A percentile compares a stretch with the other conserved stretches of the same genome.
Evolutionary conservation across 2,329 filamentous ascomycete genomes (phyloP).

Genomic region (Ilyonectria robusta): DNA sequence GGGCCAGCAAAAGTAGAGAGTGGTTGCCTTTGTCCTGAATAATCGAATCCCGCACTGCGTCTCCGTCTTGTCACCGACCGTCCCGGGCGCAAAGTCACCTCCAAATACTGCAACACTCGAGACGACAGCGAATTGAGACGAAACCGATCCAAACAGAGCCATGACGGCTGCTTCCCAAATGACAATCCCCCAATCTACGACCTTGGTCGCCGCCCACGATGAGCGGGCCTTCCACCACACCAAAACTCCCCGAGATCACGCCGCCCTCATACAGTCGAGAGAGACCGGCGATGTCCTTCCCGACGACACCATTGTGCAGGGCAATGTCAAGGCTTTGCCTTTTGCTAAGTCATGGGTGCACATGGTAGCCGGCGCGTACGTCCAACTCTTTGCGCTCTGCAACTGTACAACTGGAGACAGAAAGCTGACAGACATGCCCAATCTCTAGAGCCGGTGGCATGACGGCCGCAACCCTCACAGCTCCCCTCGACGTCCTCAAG

Average conservation of each 20-base stretch:
- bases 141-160: constrained; percentile 7
- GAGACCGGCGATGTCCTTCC: constrained; percentile 72
- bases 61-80: constrained; percentile 6
- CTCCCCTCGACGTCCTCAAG: constrained; percentile 93
- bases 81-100: constrained; percentile 16
- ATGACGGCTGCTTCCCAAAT: constrained; percentile 42
- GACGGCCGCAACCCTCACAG: constrained; percentile 92
- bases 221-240: constrained; percentile 51
- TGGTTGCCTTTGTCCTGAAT: not conserved
- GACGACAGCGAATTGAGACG: not conserved
- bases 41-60: not conserved
- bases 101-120: constrained; percentile 9
- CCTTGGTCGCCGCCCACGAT: constrained; percentile 51
- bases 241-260: constrained; percentile 50
- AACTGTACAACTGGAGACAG: not conserved
- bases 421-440: constrained; percentile 33
- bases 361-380: constrained; percentile 90
- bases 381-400: constrained; percentile 34
- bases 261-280: constrained; percentile 69
- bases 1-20: not conserved
- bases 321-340: constrained; percentile 59
- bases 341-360: constrained; percentile 90
- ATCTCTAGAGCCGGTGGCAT: constrained; percentile 83
- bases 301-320: constrained; percentile 53
- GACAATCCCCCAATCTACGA: constrained; percentile 49